These are phyloP conservation scores for Microbotryomycetes sp. DNA, from an alignment of 1,284 basidiomycete genomes.

Conservation along the genomic window DNA sequence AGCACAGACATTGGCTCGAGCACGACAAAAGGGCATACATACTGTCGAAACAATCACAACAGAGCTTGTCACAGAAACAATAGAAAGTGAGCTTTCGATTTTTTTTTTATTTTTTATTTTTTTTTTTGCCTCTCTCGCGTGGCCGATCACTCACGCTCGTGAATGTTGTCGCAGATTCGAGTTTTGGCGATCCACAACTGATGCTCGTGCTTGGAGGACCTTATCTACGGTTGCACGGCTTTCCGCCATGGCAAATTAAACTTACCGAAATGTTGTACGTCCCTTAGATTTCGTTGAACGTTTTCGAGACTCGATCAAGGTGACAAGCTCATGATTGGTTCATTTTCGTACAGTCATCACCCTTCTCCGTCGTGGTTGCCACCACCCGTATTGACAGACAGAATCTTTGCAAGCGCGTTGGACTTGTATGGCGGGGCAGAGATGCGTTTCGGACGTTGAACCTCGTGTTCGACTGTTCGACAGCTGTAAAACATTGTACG, in stretches of 20 bases:
- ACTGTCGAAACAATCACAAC: slow-evolving; percentile 1
- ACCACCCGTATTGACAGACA: slow-evolving; percentile 19
- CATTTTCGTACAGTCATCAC: slow-evolving; percentile 28
- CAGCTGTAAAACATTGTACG: too few species aligned
- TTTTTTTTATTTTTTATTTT: neutral
- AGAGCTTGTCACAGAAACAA: neutral
- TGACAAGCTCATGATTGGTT: neutral
- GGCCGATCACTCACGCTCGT: neutral
- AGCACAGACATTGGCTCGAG: neutral
- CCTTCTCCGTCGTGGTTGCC: slow-evolving; percentile 29
- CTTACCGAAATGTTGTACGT: slow-evolving; percentile 35
- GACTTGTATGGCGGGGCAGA: slow-evolving; percentile 34
- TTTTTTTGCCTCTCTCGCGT: neutral
- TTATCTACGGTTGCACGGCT: slow-evolving; percentile 31
- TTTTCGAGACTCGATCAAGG: too few species aligned
- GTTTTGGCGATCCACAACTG: slow-evolving; percentile 32
- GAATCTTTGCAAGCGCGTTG: slow-evolving; percentile 25
- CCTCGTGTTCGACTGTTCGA: too few species aligned
- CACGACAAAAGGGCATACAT: neutral
- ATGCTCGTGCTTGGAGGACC: slow-evolving; percentile 33
- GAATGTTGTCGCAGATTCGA: slow-evolving; percentile 5
- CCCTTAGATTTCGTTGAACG: neutral
- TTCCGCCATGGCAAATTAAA: slow-evolving; percentile 34
- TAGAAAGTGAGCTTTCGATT: slow-evolving; percentile 19
- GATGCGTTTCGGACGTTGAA: slow-evolving; percentile 32